Evolutionary conservation across 202 grass and related monocot species (phyloP).

Genomic region (Musa balbisiana): DNA sequence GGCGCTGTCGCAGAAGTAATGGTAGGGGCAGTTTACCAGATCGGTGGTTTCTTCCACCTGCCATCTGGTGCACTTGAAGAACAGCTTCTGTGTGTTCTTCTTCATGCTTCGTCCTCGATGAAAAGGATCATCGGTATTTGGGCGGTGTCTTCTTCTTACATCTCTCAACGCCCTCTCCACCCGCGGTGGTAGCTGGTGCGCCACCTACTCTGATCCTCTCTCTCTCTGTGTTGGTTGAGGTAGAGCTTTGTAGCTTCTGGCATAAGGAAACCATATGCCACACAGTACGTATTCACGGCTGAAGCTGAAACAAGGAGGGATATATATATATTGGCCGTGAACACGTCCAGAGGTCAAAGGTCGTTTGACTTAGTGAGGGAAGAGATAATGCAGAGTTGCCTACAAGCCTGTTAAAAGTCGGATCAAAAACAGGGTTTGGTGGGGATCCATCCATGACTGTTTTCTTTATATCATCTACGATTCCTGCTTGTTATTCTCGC

Average conservation of each 20-base stretch:
- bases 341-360: slow-evolving; percentile 22
- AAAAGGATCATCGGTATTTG: slow-evolving; percentile 8
- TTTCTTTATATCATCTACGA: background rate
- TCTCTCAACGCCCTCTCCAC: no score
- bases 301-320: slow-evolving; percentile 12
- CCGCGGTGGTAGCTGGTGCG: no score
- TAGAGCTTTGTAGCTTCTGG: background rate
- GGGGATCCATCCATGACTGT: background rate
- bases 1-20: slow-evolving; percentile 96
- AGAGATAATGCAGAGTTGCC: no score
- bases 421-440: slow-evolving; percentile 1
- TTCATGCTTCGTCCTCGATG: slow-evolving; percentile 39
- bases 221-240: background rate
- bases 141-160: background rate
- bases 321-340: no score
- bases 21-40: slow-evolving; percentile 84
- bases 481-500: background rate
- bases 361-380: slow-evolving; percentile 19
- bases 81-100: slow-evolving; percentile 29
- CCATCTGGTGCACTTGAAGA: slow-evolving; percentile 97
- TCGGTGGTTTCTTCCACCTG: slow-evolving; percentile 94
- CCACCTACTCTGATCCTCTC: background rate
- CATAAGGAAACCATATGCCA: background rate
- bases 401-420: no score
- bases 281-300: slow-evolving; percentile 32